A percentile compares a stretch with the other conserved stretches of the same genome.
Evolutionary conservation across 106 monocot species (phyloP).

Genomic region (Chionographis japonica): DNA sequence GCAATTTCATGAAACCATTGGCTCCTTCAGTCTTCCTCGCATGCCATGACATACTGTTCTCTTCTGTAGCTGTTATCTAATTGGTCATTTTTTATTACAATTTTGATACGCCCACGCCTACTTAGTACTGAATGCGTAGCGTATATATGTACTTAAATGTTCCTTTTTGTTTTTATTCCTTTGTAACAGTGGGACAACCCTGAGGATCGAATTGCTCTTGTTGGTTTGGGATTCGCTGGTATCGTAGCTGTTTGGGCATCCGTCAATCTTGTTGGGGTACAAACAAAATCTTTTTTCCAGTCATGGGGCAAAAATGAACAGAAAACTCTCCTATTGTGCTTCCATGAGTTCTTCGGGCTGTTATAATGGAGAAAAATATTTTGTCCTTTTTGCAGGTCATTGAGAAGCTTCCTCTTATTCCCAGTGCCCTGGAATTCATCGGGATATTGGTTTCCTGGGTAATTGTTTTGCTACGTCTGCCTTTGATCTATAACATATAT

Average conservation of each 20-base stretch:
- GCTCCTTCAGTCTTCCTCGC: too few relatives aligned
- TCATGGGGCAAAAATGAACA: background rate
- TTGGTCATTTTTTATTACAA: too few relatives aligned
- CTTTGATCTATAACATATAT: background rate
- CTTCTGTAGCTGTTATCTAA: too few relatives aligned
- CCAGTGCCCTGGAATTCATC: constrained; percentile 58
- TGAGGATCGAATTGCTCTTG: constrained; percentile 78
- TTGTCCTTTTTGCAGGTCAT: constrained; percentile 45
- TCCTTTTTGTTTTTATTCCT: background rate
- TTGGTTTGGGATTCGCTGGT: constrained; percentile 74
- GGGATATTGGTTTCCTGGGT: constrained; percentile 86
- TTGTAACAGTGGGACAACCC: constrained; percentile 54
- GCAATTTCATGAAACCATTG: too few relatives aligned
- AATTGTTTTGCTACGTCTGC: background rate
- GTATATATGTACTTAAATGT: background rate
- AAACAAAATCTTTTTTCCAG: background rate
- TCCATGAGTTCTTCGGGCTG: too few relatives aligned
- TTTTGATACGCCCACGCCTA: too few relatives aligned
- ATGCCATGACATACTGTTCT: too few relatives aligned
- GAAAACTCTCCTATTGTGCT: background rate
- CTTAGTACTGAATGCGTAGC: too few relatives aligned
- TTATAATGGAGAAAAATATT: too few relatives aligned
- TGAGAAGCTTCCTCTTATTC: constrained; percentile 76
- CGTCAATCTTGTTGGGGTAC: constrained; percentile 59
- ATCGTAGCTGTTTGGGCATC: constrained; percentile 78